These are phyloP conservation scores for Penicillium coprophilum DNA, from an alignment of 495 filamentous ascomycete genomes.

Conservation along the genomic window DNA sequence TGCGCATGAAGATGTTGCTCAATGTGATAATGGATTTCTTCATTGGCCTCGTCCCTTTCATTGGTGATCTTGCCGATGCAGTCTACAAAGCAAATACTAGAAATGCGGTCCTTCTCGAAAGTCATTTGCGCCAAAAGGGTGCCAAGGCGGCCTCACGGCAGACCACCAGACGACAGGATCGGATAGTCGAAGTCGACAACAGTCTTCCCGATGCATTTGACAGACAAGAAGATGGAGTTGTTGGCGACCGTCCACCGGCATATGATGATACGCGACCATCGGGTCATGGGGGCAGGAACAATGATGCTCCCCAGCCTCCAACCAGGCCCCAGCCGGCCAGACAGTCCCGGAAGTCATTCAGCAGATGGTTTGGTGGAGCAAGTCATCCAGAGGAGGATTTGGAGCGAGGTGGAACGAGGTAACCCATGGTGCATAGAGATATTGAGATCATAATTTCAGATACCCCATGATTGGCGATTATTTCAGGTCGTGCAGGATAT, in stretches of 20 bases:
- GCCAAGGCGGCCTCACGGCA: conserved; percentile 28
- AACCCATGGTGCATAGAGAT: conserved; percentile 1
- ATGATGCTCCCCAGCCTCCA: conserved; percentile 16
- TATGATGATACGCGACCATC: conserved; percentile 29
- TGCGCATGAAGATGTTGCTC: conserved; percentile 67
- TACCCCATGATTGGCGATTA: conserved; percentile 14
- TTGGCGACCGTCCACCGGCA: conserved; percentile 25
- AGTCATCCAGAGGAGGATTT: conserved; percentile 30
- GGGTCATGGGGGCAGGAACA: conserved; percentile 2
- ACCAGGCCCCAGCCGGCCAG: conserved; percentile 25
- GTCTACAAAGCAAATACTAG: conserved; percentile 68
- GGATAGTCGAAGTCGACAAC: conserved; percentile 27
- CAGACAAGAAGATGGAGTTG: conserved; percentile 31
- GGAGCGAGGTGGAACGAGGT: conserved; percentile 29
- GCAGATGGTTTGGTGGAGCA: conserved; percentile 39
- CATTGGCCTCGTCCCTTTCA: conserved; percentile 78
- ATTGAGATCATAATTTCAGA: conserved; percentile 12
- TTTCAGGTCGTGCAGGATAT: background rate
- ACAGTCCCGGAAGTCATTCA: conserved; percentile 22
- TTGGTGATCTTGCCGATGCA: conserved; percentile 81
- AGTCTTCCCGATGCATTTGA: conserved; percentile 47
- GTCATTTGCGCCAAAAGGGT: conserved; percentile 57
- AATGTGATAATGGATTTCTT: conserved; percentile 77
- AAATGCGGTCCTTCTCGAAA: conserved; percentile 74
- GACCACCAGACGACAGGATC: conserved; percentile 14